phyloP scores from a whole-genome alignment of 169 alveolate genomes.

The Eimeria acervulina region DNA sequence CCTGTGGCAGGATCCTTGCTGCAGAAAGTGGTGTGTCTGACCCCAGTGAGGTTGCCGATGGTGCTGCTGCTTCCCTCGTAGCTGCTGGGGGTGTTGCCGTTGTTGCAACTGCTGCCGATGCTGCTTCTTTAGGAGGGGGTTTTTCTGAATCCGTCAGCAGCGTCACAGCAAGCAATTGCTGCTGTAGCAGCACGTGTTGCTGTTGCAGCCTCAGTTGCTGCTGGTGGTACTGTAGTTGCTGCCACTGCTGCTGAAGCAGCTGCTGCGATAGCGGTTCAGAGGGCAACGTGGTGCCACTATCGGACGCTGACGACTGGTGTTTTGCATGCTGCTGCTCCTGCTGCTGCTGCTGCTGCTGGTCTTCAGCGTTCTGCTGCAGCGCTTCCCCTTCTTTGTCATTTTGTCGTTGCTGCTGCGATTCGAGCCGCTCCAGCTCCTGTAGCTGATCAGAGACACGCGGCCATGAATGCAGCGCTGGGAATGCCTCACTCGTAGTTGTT shows the following conservation, averaged over 20 bases:
- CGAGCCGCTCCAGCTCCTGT: background rate
- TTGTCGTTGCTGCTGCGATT: background rate
- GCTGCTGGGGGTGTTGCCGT: background rate
- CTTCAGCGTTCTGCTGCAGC: background rate
- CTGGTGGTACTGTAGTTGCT: slow-evolving; percentile 16
- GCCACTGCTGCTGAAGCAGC: slow-evolving; percentile 41
- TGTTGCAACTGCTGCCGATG: slow-evolving; percentile 1
- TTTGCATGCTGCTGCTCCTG: background rate
- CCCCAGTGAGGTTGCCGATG: background rate
- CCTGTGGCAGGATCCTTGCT: background rate
- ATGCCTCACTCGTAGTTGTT: background rate
- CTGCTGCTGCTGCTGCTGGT: slow-evolving; percentile 13
- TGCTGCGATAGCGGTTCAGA: background rate
- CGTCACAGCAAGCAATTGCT: slow-evolving; percentile 12
- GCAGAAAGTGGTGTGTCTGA: background rate
- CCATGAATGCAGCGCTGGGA: slow-evolving; percentile 14
- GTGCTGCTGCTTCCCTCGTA: background rate
- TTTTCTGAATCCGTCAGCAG: background rate
- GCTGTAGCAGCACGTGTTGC: slow-evolving; percentile 40
- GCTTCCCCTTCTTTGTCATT: background rate
- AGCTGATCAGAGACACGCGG: slow-evolving; percentile 36
- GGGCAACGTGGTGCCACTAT: background rate
- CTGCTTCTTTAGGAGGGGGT: background rate
- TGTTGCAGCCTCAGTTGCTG: slow-evolving; percentile 16
- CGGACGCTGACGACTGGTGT: background rate